Evolutionary conservation across 2,329 filamentous ascomycete genomes (phyloP).

Genomic region (Fusarium metavorans): DNA sequence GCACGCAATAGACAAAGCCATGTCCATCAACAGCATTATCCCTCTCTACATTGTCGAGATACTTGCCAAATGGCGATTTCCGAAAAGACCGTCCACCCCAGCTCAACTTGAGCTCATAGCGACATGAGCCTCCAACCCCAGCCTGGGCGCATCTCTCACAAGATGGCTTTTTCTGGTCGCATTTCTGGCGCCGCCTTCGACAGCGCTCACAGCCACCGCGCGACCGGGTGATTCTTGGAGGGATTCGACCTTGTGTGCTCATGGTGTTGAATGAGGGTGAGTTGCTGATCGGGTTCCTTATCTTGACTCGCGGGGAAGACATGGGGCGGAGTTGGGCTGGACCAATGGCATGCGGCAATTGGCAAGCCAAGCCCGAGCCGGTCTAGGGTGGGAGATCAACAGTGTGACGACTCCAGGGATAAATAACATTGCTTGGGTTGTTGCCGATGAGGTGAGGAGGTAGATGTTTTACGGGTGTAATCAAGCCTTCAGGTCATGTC

Average conservation of each 20-base stretch:
- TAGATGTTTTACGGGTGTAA: no score
- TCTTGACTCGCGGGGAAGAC: neutral
- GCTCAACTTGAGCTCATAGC: constrained; percentile 23
- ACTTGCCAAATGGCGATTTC: constrained; percentile 29
- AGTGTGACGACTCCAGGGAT: no score
- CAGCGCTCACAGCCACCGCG: constrained; percentile 33
- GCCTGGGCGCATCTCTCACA: constrained; percentile 27
- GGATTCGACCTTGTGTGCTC: neutral
- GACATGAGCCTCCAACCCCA: constrained; percentile 1
- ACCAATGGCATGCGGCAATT: neutral
- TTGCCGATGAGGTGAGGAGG: no score
- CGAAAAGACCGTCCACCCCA: constrained; percentile 32
- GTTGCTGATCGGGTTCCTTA: neutral
- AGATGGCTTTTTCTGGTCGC: constrained; percentile 29
- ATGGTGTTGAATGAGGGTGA: neutral
- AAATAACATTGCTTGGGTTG: no score
- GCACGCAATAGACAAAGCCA: constrained; percentile 22
- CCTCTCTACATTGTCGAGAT: constrained; percentile 3
- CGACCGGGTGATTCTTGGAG: constrained; percentile 15
- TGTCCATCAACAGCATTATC: neutral
- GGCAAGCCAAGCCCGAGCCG: neutral
- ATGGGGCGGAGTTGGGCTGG: neutral
- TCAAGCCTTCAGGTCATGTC: no score
- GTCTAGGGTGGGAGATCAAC: neutral
- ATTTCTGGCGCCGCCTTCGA: constrained; percentile 30